These are phyloP conservation scores for Aspergillus intermedius DNA, from an alignment of 2,329 filamentous ascomycete genomes.

Conservation along the genomic window DNA sequence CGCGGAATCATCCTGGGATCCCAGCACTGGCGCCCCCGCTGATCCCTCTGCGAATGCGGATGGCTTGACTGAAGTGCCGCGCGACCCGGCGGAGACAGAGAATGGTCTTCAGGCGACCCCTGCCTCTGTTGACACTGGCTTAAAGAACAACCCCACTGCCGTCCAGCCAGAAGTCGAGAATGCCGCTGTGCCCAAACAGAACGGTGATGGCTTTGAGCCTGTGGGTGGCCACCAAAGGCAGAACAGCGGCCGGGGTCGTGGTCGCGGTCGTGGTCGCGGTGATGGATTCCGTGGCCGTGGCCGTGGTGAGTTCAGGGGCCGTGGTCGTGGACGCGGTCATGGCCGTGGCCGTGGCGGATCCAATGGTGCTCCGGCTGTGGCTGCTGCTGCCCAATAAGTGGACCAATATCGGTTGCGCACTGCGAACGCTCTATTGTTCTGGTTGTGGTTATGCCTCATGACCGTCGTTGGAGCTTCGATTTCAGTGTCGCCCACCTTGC, in stretches of 20 bases:
- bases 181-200: slow-evolving; percentile 47
- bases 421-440: slow-evolving; percentile 1
- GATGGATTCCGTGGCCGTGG: slow-evolving; percentile 33
- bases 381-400: slow-evolving; percentile 11
- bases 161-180: slow-evolving; percentile 69
- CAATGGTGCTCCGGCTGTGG: slow-evolving; percentile 19
- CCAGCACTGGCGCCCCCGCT: slow-evolving; percentile 39
- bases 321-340: slow-evolving; percentile 33
- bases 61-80: slow-evolving; percentile 68
- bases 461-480: background rate
- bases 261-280: slow-evolving; percentile 29
- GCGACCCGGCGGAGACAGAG: slow-evolving; percentile 68
- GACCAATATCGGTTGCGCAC: background rate
- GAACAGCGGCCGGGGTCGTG: slow-evolving; percentile 29
- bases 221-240: slow-evolving; percentile 30
- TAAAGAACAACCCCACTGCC: slow-evolving; percentile 51
- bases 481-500: background rate
- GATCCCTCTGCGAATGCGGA: slow-evolving; percentile 51
- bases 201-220: slow-evolving; percentile 32
- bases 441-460: background rate
- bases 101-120: slow-evolving; percentile 57
- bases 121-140: slow-evolving; percentile 54
- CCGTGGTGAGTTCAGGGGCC: slow-evolving; percentile 30
- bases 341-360: slow-evolving; percentile 24
- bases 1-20: slow-evolving; percentile 52